Evolutionary conservation across 495 filamentous ascomycete genomes (phyloP), one percentile per base, ranked within the genome.

Genomic region (Penicillium simplicissimum): DNA sequence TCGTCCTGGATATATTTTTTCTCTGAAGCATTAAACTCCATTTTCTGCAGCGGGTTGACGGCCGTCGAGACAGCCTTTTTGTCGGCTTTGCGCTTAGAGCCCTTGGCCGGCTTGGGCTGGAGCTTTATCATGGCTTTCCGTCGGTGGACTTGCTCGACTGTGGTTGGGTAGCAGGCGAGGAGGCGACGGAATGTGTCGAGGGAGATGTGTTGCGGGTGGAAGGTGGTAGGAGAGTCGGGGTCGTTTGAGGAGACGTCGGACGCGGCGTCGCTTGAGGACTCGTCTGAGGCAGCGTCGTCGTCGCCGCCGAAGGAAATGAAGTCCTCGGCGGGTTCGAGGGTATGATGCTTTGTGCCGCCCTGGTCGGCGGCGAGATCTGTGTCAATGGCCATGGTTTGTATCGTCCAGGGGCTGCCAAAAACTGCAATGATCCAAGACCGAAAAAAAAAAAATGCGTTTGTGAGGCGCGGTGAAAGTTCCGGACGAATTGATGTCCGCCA

Each of bases 151-250:
- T 67, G 62, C 42, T 67, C 53, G 6, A 74, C 64, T 0, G 78
- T 79, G 2, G 54, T 58, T 0, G 70, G 67, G 61, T 79, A 80
- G 57, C 52, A 64, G 14, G 55, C 34, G 13, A 80, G 65, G 0
- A 80, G 67, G 19, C 42, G 47, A 31, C 31, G 56, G 63, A 79
- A 80, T 43, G 71, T 75, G n/a, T 54, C 8, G 0, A 58, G 67
- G 11, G 70, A 71, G 52, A 80, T 80, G 8, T 60, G 53, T 31
- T 53, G 8, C 1, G 76, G 70, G 48, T 66, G 58, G 62, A 76
- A 75, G 36, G 59, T 55, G 15, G 13, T 55, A 31, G 35, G 21
- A 36, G 55, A 43, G n/a, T 42, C 40, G 0, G 40, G 19, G 1
- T 19, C n/a, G n/a, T 2, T 31, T 31, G 40, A 43, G 2, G 19